phyloP scores from a whole-genome alignment of 2,329 filamentous ascomycete genomes.

The Monilinia aucupariae region DNA sequence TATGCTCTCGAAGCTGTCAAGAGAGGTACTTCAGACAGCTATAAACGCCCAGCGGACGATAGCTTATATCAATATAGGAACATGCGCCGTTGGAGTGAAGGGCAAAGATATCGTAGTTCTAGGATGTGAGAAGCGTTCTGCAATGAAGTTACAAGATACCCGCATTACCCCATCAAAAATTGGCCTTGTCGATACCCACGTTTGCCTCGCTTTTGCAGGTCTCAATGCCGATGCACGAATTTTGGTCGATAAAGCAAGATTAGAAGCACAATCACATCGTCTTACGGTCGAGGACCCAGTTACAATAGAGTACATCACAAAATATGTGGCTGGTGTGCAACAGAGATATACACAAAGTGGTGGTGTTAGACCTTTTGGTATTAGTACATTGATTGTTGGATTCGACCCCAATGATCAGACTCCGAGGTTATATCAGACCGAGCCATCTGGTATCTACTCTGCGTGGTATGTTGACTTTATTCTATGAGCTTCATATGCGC shows the following conservation, averaged over 20 bases:
- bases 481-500: not conserved
- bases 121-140: slow-evolving; percentile 96
- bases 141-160: slow-evolving; percentile 99
- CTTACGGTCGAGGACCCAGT: slow-evolving; percentile 96
- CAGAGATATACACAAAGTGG: slow-evolving; percentile 98
- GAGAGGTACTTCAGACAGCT: slow-evolving; percentile 59
- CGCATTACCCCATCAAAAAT: slow-evolving; percentile 99
- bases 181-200: slow-evolving; percentile 89
- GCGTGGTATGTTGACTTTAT: slow-evolving; percentile 66
- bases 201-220: slow-evolving; percentile 93
- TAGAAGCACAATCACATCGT: slow-evolving; percentile 96
- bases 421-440: slow-evolving; percentile 92
- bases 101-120: slow-evolving; percentile 90
- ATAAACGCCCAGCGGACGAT: not conserved
- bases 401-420: slow-evolving; percentile 90
- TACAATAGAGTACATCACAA: slow-evolving; percentile 98
- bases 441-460: slow-evolving; percentile 98
- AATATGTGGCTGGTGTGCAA: slow-evolving; percentile 96
- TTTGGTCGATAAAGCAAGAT: slow-evolving; percentile 92
- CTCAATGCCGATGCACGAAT: slow-evolving; percentile 97
- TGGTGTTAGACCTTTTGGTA: slow-evolving; percentile 96
- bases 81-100: slow-evolving; percentile 96
- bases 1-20: slow-evolving; percentile 99
- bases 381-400: slow-evolving; percentile 96
- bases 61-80: slow-evolving; percentile 53